A percentile compares a stretch with the other conserved stretches of the same genome.
phyloP scores from a whole-genome alignment of 2,329 filamentous ascomycete species.

The Balansia obtecta region DNA sequence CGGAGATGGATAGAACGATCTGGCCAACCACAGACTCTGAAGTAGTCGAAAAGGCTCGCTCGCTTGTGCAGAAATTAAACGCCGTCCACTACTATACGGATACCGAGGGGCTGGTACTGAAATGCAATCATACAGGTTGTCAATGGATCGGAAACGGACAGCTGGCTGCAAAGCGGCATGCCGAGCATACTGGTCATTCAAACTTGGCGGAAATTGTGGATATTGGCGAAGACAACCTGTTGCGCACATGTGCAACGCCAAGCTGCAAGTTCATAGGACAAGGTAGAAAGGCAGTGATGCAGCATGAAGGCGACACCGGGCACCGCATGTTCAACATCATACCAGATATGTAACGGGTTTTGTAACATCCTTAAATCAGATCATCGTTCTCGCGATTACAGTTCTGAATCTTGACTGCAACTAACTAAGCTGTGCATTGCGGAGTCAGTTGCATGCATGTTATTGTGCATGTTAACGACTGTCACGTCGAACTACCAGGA shows the following conservation, averaged over 20 bases:
- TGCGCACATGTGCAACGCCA: slow-evolving; percentile 56
- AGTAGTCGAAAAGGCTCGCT: slow-evolving; percentile 55
- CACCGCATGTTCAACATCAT: slow-evolving; percentile 35
- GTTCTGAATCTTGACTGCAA: too few species aligned
- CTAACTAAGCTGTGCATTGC: too few species aligned
- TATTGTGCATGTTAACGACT: too few species aligned
- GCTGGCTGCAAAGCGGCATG: slow-evolving; percentile 48
- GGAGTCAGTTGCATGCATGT: too few species aligned
- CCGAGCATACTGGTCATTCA: slow-evolving; percentile 44
- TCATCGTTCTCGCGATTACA: too few species aligned
- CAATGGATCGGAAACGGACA: slow-evolving; percentile 57
- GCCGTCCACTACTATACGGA: slow-evolving; percentile 79
- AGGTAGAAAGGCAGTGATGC: slow-evolving; percentile 45
- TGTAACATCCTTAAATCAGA: neutral
- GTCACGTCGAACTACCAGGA: too few species aligned
- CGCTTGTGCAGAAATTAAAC: slow-evolving; percentile 51
- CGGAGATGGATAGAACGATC: slow-evolving; percentile 59
- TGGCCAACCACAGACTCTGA: slow-evolving; percentile 46
- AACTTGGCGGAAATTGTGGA: slow-evolving; percentile 57
- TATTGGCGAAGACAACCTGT: slow-evolving; percentile 68
- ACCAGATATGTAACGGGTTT: slow-evolving; percentile 17
- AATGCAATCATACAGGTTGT: slow-evolving; percentile 56
- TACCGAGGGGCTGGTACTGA: slow-evolving; percentile 65
- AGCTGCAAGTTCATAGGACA: slow-evolving; percentile 54
- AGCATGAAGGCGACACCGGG: slow-evolving; percentile 47